A percentile compares a stretch with the other conserved stretches of the same genome.
phyloP scores from a whole-genome alignment of 495 filamentous ascomycete species.

The Trichoderma orchidacearum region DNA sequence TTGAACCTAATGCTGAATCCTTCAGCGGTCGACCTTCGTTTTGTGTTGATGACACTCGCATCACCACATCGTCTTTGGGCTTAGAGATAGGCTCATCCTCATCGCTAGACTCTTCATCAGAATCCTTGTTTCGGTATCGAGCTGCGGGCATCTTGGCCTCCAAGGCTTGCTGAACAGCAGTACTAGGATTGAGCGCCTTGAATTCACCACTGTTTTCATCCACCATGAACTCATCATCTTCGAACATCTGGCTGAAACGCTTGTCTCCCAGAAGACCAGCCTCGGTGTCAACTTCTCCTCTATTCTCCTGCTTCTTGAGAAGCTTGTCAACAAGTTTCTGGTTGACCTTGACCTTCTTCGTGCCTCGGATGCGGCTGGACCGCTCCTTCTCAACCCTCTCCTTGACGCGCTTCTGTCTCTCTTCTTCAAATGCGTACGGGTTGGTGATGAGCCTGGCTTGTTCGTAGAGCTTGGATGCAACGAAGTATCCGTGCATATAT shows the following conservation, averaged over 20 bases:
- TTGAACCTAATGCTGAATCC: constrained; percentile 59
- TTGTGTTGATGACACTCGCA: constrained; percentile 60
- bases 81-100: constrained; percentile 25
- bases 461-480: constrained; percentile 82
- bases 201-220: constrained; percentile 87
- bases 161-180: constrained; percentile 19
- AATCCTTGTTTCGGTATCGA: constrained; percentile 8
- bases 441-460: constrained; percentile 86
- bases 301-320: constrained; percentile 65
- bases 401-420: constrained; percentile 72
- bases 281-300: constrained; percentile 48
- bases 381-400: constrained; percentile 92
- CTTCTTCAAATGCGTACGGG: constrained; percentile 82
- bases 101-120: constrained; percentile 28
- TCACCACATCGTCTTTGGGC: constrained; percentile 26
- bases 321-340: constrained; percentile 73
- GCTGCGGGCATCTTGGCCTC: constrained; percentile 1
- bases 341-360: constrained; percentile 87
- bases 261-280: constrained; percentile 59
- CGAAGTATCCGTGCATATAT: constrained; percentile 99
- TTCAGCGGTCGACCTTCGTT: constrained; percentile 38
- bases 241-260: constrained; percentile 80
- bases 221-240: constrained; percentile 83
- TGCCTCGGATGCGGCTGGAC: constrained; percentile 79
- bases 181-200: constrained; percentile 75